Percentiles rank a stretch among this genome's conserved stretches.
These are phyloP conservation scores for Trichoderma aggressivum DNA, from an alignment of 2,329 filamentous ascomycete species.

Conservation along the genomic window DNA sequence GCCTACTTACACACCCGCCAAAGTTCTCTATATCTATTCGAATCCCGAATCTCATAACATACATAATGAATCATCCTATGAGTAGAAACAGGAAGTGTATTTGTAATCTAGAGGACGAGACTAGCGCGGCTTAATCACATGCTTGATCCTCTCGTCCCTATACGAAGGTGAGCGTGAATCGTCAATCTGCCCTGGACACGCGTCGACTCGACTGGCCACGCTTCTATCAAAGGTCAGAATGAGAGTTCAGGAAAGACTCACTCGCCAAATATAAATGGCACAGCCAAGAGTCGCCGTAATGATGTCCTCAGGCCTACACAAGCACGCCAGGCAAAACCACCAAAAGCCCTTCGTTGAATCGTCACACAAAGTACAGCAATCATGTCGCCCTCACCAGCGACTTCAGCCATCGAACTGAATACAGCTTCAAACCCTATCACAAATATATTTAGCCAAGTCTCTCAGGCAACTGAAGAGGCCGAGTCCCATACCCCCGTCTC, in stretches of 20 bases:
- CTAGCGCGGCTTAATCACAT: background rate
- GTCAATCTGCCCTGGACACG: background rate
- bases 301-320: background rate
- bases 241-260: background rate
- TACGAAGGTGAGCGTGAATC: background rate
- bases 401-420: background rate
- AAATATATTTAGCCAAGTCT: background rate
- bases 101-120: background rate
- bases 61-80: background rate
- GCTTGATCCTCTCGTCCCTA: background rate
- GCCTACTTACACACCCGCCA: background rate
- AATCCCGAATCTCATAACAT: background rate
- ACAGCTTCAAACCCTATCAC: background rate
- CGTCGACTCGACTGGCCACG: background rate
- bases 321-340: background rate
- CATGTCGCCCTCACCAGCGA: background rate
- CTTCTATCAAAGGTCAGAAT: background rate
- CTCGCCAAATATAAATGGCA: background rate
- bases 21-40: background rate
- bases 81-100: background rate
- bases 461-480: background rate
- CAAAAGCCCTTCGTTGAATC: background rate
- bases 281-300: background rate
- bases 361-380: background rate
- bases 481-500: background rate